These are phyloP conservation scores for Solanum ossicruentum DNA, from an alignment of 257 asterid genomes.

Conservation along the genomic window DNA sequence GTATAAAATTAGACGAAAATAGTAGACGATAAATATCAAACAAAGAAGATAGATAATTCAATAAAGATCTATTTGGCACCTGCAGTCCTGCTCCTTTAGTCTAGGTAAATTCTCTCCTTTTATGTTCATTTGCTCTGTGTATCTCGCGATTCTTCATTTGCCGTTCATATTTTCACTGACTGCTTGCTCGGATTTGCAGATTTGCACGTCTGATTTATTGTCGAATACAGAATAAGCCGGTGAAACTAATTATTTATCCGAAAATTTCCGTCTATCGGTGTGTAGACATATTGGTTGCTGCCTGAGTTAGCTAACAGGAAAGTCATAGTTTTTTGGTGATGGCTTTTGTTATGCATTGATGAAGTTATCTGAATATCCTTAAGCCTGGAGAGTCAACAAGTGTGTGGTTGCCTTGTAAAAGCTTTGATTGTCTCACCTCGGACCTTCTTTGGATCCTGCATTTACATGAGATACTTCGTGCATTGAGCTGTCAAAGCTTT, in stretches of 20 bases:
- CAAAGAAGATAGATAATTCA: not conserved
- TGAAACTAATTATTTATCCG: not conserved
- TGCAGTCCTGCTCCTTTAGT: not conserved
- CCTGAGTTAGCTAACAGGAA: not conserved
- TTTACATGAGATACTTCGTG: no score
- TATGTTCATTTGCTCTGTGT: not conserved
- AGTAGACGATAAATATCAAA: not conserved
- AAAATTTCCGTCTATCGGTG: not conserved
- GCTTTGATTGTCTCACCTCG: not conserved
- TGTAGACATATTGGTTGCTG: not conserved
- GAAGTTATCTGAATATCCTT: not conserved
- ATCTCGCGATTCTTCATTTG: not conserved
- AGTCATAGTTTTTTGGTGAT: slow-evolving; percentile 29
- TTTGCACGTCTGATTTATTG: not conserved
- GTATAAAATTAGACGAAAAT: not conserved
- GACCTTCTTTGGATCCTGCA: no score
- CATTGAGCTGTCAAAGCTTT: no score
- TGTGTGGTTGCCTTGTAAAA: not conserved
- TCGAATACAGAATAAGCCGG: not conserved
- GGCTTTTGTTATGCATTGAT: slow-evolving; percentile 11
- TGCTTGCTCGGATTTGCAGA: slow-evolving; percentile 1
- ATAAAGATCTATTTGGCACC: not conserved
- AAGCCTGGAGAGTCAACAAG: not conserved
- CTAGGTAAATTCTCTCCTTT: not conserved
- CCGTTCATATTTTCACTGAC: not conserved